phyloP scores from a whole-genome alignment of 768 basidiomycete species.

The Dentipellis fragilis region DNA sequence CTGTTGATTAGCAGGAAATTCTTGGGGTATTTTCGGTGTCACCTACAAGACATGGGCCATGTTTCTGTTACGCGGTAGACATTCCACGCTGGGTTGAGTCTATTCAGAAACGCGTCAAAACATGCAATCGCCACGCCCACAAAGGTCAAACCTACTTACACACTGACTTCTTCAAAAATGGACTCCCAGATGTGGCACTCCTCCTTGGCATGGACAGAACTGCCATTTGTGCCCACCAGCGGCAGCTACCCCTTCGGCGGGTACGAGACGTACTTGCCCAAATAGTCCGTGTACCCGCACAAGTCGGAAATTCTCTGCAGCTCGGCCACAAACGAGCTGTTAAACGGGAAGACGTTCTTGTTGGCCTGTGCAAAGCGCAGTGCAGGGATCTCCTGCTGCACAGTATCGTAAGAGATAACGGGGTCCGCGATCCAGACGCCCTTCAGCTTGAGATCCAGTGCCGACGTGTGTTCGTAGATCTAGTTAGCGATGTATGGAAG shows the following conservation, averaged over 20 bases:
- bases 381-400: slow-evolving; percentile 63
- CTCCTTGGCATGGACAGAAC: slow-evolving; percentile 20
- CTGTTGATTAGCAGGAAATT: neutral
- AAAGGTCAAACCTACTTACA: slow-evolving; percentile 22
- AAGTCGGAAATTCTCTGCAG: slow-evolving; percentile 25
- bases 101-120: slow-evolving; percentile 12
- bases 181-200: slow-evolving; percentile 37
- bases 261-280: slow-evolving; percentile 26
- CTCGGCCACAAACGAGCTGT: slow-evolving; percentile 41
- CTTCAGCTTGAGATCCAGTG: slow-evolving; percentile 43
- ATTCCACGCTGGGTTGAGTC: slow-evolving; percentile 47
- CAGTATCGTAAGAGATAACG: slow-evolving; percentile 47
- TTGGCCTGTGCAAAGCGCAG: slow-evolving; percentile 54
- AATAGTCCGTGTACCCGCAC: slow-evolving; percentile 26
- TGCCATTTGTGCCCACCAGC: slow-evolving; percentile 17
- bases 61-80: slow-evolving; percentile 49
- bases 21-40: neutral
- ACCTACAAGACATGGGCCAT: slow-evolving; percentile 35
- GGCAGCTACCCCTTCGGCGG: slow-evolving; percentile 25
- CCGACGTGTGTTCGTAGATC: slow-evolving; percentile 46
- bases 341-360: slow-evolving; percentile 50
- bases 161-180: slow-evolving; percentile 37
- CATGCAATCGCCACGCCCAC: neutral
- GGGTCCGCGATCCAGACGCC: slow-evolving; percentile 63
- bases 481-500: slow-evolving; percentile 36